These are phyloP conservation scores for Blastobotrys aristatus DNA, from an alignment of 1,139 yeast species.

Conservation along the genomic window DNA sequence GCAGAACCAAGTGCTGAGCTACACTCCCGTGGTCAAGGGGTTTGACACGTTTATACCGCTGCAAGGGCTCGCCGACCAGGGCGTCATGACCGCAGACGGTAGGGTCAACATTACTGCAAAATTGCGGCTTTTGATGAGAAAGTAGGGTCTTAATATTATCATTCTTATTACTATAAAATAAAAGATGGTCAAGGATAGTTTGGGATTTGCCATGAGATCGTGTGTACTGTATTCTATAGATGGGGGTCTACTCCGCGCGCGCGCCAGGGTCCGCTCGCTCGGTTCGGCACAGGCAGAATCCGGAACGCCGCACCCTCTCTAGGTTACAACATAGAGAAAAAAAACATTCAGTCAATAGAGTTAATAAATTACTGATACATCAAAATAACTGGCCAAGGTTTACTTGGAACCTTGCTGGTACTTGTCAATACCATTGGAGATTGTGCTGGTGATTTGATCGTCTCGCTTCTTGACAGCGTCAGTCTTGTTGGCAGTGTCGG, in stretches of 20 bases:
- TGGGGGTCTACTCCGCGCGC: too few species aligned
- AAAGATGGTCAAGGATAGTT: too few species aligned
- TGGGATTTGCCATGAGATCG: too few species aligned
- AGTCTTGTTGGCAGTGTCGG: conserved; percentile 21
- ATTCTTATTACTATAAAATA: too few species aligned
- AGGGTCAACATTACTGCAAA: conserved; percentile 8
- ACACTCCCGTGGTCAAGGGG: conserved; percentile 5
- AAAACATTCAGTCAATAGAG: too few species aligned
- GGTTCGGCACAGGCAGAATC: too few species aligned
- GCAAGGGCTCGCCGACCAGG: not conserved
- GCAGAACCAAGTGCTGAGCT: conserved; percentile 9
- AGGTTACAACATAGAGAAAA: too few species aligned
- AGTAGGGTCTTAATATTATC: not conserved
- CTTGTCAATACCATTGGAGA: conserved; percentile 23
- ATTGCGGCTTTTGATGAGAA: conserved; percentile 3
- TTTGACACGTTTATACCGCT: not conserved
- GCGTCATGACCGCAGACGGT: conserved; percentile 2
- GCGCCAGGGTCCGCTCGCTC: too few species aligned
- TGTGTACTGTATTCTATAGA: too few species aligned
- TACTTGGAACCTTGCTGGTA: conserved; percentile 15
- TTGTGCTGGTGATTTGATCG: conserved; percentile 22
- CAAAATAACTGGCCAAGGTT: too few species aligned
- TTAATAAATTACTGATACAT: not conserved
- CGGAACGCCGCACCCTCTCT: too few species aligned
- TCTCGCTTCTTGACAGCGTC: conserved; percentile 22